Conservation (phyloP, 208 protist genomes). For the Wallacemonas rigidus region DNA sequence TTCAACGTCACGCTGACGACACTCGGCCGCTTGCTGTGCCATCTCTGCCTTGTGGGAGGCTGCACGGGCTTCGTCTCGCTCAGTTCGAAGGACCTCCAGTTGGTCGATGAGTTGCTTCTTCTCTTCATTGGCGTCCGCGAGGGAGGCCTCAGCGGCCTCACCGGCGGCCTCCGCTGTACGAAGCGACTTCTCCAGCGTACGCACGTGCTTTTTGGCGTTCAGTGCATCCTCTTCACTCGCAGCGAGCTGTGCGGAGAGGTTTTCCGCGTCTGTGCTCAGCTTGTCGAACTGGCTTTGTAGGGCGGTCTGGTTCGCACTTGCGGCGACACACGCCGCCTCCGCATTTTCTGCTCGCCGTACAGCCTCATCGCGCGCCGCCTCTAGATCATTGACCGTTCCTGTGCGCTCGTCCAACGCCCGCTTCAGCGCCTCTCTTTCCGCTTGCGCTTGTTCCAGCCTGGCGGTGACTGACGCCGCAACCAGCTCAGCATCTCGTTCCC, state of each 20-base stretch:
- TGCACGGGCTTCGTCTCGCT: too few relatives aligned
- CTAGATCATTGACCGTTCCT: neutral
- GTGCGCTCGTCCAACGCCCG: neutral
- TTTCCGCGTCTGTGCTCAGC: conserved; percentile 13
- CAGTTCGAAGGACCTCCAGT: too few relatives aligned
- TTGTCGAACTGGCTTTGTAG: neutral
- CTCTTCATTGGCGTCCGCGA: too few relatives aligned
- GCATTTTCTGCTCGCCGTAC: neutral
- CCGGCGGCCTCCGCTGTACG: neutral
- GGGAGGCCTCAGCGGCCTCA: neutral
- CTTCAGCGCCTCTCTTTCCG: neutral
- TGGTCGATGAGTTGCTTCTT: too few relatives aligned
- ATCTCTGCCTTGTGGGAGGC: too few relatives aligned
- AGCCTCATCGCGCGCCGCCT: neutral
- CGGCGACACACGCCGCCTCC: neutral
- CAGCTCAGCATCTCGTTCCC: neutral
- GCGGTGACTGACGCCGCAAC: neutral
- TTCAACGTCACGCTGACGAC: too few relatives aligned
- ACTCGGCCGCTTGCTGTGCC: too few relatives aligned
- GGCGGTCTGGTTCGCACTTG: neutral
- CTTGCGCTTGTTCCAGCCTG: neutral
- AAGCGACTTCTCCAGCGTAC: neutral
- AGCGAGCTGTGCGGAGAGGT: neutral
- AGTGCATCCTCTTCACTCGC: neutral
- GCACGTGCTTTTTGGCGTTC: neutral